A percentile compares a stretch with the other conserved stretches of the same genome.
Evolutionary conservation across 306 rosid species (phyloP).

Genomic region (Abrus pulchellus): DNA sequence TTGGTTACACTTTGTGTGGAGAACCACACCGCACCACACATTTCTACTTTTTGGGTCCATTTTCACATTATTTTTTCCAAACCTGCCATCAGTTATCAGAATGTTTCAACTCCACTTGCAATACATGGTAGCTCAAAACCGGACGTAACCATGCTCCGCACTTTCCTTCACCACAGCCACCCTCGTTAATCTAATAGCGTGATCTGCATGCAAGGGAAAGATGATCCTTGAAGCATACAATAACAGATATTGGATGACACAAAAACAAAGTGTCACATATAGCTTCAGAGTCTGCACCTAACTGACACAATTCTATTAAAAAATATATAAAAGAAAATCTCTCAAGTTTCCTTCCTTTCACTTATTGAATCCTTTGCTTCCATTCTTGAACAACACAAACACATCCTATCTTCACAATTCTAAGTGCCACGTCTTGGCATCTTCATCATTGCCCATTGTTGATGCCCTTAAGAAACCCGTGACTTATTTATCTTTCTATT

Average conservation of each 20-base stretch:
- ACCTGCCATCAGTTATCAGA: conserved; percentile 40
- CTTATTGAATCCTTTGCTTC: conserved; percentile 49
- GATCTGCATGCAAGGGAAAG: conserved; percentile 58
- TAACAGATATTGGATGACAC: conserved; percentile 28
- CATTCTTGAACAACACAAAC: conserved; percentile 47
- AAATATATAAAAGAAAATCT: conserved; percentile 20
- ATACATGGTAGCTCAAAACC: conserved; percentile 43
- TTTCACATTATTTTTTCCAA: conserved; percentile 3
- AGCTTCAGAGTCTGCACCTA: conserved; percentile 43
- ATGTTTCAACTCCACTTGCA: conserved; percentile 42
- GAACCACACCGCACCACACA: not conserved
- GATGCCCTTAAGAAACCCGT: conserved; percentile 62
- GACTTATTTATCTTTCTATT: conserved; percentile 46
- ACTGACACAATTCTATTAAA: conserved; percentile 15
- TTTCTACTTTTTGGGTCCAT: conserved; percentile 14
- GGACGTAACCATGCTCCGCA: conserved; percentile 49
- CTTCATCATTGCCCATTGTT: conserved; percentile 53
- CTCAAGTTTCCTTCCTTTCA: conserved; percentile 37
- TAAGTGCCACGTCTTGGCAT: conserved; percentile 16
- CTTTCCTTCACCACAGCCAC: conserved; percentile 8
- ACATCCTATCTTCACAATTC: conserved; percentile 31
- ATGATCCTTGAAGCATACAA: conserved; percentile 49
- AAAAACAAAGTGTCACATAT: conserved; percentile 17
- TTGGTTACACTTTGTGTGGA: conserved; percentile 1
- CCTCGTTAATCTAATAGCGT: conserved; percentile 50